Base-by-base conservation (phyloP, 805 yeast genomes). In the Myxozyma sirexii region DNA sequence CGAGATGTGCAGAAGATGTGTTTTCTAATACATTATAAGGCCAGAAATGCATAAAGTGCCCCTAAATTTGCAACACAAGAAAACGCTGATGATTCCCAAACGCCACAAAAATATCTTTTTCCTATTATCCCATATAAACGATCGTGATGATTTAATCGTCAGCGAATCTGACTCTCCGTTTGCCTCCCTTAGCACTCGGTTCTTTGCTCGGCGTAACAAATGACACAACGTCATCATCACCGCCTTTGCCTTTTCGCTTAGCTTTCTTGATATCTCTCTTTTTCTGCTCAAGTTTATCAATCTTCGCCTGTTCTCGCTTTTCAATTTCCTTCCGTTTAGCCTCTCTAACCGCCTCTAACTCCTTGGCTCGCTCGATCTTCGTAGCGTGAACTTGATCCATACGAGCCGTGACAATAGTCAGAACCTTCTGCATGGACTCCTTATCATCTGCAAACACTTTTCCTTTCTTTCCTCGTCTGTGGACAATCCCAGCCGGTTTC, bases 271-370 rank as follows among this genome's bases (percentile, higher is more conserved):
- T 78, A 72, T 91, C 96, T 31, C 76, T 77, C 75, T 90, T 91
- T 73, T 88, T 92, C 57, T 79, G 83, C 64, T 90, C 96, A 44
- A 91, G 74, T 71, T 86, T 86, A 56, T 79, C 81, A 61, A 79
- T 76, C 76, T 90, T 90, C 35, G 77, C 84, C 55, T 81, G 81
- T 68, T 93, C 97, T 71, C 86, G 87, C 71, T 87, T 79, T 72
- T 93, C 97, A 64, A 93, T 83, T 73, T 94, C 98, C 74, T 86
- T 80, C 69, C 90, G 84, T 77, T 88, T 90, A 65, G 90, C 77
- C 45, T 90, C 97, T 70, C 99, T 82, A 60, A 93, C 83, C 67
- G 89, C 96, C 74, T 93, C 97, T 49, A 94, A 79, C 74, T 96
- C 85, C 70, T 89, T 84, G 0, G 96, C 86, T 71, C 89, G 90